Percentiles rank a stretch among this genome's conserved stretches.
Evolutionary conservation across 129 eudicot species (phyloP).

Genomic region (Chrysanthemum seticuspe): DNA sequence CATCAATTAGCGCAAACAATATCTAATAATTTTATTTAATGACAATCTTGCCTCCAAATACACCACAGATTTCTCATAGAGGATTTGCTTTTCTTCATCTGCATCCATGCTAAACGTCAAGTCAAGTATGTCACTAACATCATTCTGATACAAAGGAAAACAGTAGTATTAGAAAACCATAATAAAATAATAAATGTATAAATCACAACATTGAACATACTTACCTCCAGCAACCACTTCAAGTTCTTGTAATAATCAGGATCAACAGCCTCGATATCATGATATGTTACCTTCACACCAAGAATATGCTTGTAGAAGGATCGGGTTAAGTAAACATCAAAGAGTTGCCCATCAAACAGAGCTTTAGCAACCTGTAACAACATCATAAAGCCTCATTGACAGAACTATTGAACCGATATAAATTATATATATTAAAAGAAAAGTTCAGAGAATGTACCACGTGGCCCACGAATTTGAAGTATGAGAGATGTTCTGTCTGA

Average conservation of each 20-base stretch:
- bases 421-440: background rate
- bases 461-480: too few relatives aligned
- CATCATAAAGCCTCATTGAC: background rate
- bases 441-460: too few relatives aligned
- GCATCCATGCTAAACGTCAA: conserved; percentile 99
- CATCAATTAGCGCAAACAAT: background rate
- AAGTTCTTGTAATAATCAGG: conserved; percentile 97
- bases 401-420: background rate
- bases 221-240: conserved; percentile 97
- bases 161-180: background rate
- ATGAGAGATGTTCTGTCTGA: too few relatives aligned
- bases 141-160: conserved; percentile 59
- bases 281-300: conserved; percentile 97
- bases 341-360: conserved; percentile 84
- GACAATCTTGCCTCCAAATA: background rate
- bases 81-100: conserved; percentile 95
- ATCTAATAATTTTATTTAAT: too few relatives aligned
- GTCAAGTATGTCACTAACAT: conserved; percentile 87
- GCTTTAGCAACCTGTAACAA: conserved; percentile 93
- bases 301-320: conserved; percentile 98
- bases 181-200: background rate
- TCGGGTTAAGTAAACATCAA: conserved; percentile 95
- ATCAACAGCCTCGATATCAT: conserved; percentile 99
- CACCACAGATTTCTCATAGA: conserved; percentile 93
- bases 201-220: conserved; percentile 13